Base-by-base conservation (phyloP, 2,329 filamentous ascomycete genomes). In the Penicillium expansum region DNA sequence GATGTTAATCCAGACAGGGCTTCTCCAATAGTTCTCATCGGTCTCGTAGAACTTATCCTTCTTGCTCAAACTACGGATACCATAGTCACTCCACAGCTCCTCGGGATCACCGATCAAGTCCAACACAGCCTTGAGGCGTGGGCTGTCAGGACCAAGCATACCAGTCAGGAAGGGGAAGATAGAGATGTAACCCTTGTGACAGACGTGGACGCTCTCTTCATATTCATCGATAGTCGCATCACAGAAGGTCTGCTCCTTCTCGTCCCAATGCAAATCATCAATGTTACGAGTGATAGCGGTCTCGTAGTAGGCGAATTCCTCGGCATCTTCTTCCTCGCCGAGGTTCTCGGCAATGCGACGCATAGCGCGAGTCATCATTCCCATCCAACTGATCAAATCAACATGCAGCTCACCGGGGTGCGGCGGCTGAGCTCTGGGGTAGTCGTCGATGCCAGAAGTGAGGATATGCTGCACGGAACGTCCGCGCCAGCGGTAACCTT, bases 401-500 rank as follows among this genome's bases (percentile, higher is more conserved):
- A 95, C 87, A 73, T 99, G 93, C 48, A 99, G 83, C 83, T 99
- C 94, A 68, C 91, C 93, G 0, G 94, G 93, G 73, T 97, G 92
- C 27, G 94, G 94, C 14, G 94, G 92, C 74, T 96, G 91, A 9
- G 94, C 83, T 48, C 94, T 90, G 48, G 94, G 94, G 71, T 97
- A 99, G 77, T 99, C 94, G 69, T 99, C 94, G 2, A 99, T 84
- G 3, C 94, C 94, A 51, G 92, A 96, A 5, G 94, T 96, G 48
- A 99, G 82, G 60, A 96, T 89, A 72, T 97, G 94, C 47, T 86
- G 84, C 33, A 90, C 85, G 8, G 90, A 94, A 56, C 94, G 89
- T 60, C 94, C 94, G 54, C 92, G 88, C 94, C 94, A 99, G 65
- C 94, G 86, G 77, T 97, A 99, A 2, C 84, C 94, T 76, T 99